Base-by-base conservation (phyloP, 768 basidiomycete species). In the Trametes gibbosa region DNA sequence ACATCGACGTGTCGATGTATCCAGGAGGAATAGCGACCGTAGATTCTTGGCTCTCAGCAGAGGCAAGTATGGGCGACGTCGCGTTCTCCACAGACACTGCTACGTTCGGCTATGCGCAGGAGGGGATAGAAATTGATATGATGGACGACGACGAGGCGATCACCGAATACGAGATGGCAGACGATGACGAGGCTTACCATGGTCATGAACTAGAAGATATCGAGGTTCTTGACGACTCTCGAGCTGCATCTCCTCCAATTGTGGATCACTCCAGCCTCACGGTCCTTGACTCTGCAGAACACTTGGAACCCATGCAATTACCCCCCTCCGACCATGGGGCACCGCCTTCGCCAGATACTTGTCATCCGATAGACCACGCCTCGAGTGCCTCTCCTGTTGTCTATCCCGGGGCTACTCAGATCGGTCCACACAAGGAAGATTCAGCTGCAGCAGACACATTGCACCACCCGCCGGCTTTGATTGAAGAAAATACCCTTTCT, bases 121-220 rank as follows among this genome's bases (percentile, higher is more conserved):
- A 71, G 49, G 79, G 77, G 42, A 76, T 86, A 51, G 86, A 88
- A 68, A 79, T 88, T 45, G 86, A 88, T 58, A 87, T 88, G 86
- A 84, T 84, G 54, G 74, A 78, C 48, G 79, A 80, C 56, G 73
- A 77, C 6, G 75, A 66, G 37, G 80, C 77, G 40, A 73, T 72
- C 74, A 77, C 63, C 40, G 86, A 87, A 70, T 87, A 82, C 63
- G 82, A 83, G 46, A 84, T 83, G 82, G 73, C 73, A 10, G 80
- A 82, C 49, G 79, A 77, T 58, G 62, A 67, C 25, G 70, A 66
- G 10, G 67, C 66, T 25, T 59, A 63, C 43, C 62, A 66, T 56
- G 77, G 79, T 48, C 62, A 63, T 48, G 76, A 77, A 48, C 56
- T 76, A 47, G 63, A 76, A 53, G 83, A 84, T 65, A 75, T 83